Evolutionary conservation across 2,329 filamentous ascomycete genomes (phyloP).

Genomic region (Pseudomassariella vexata): DNA sequence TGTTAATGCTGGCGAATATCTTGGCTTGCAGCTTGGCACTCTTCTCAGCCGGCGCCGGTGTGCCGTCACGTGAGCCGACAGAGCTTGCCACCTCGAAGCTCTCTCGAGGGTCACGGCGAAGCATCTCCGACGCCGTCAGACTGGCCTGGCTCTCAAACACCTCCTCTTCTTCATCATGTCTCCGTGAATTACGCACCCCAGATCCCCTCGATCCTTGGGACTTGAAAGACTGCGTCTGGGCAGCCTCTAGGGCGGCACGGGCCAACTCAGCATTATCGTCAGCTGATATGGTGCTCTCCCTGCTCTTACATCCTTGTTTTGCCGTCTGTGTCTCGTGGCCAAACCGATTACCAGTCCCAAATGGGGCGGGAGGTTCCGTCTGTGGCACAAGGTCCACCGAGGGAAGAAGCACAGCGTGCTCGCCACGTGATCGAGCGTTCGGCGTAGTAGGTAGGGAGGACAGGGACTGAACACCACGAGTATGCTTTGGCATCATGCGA

Average conservation of each 20-base stretch:
- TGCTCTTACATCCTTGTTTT: constrained; percentile 56
- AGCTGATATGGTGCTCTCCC: constrained; percentile 80
- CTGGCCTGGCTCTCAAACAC: constrained; percentile 71
- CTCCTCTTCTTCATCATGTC: constrained; percentile 50
- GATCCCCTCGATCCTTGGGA: constrained; percentile 22
- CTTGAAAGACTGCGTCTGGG: constrained; percentile 30
- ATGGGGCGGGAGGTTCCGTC: constrained; percentile 48
- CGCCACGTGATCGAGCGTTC: constrained; percentile 42
- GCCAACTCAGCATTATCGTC: constrained; percentile 54
- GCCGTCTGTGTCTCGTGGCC: constrained; percentile 38
- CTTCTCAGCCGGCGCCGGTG: constrained; percentile 38
- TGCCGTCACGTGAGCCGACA: constrained; percentile 35
- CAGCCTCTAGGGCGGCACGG: constrained; percentile 48
- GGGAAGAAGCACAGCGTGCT: constrained; percentile 50
- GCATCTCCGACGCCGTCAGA: constrained; percentile 69
- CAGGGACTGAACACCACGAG: constrained; percentile 72
- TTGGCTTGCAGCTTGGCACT: constrained; percentile 45
- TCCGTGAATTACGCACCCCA: constrained; percentile 12
- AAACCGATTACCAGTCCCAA: constrained; percentile 31
- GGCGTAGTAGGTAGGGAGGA: constrained; percentile 81
- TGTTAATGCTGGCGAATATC: constrained; percentile 39
- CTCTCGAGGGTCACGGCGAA: constrained; percentile 53
- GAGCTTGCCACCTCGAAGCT: constrained; percentile 45
- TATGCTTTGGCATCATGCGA: constrained; percentile 56
- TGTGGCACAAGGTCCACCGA: constrained; percentile 58